Evolutionary conservation across 2,329 filamentous ascomycete species (phyloP), one percentile per base, ranked within the genome.

Genomic region (Xylariales sp.): DNA sequence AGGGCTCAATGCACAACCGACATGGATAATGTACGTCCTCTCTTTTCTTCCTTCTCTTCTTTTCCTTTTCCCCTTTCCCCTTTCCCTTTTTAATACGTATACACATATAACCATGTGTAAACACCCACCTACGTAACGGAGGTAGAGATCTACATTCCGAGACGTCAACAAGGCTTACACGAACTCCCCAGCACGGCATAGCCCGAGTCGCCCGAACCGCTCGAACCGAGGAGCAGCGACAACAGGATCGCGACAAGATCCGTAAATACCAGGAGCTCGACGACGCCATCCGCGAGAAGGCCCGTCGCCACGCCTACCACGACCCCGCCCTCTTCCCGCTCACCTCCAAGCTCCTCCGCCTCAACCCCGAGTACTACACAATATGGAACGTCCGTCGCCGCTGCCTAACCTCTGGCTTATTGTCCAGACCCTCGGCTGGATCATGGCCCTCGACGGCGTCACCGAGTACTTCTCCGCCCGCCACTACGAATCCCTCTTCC

Each of bases 341-440:
- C 62, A 92, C 91, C 41, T 90, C 91, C n/a, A 89, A 88, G 72
- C 86, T 96, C 52, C 85, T 95, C 62, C 86, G 86, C 54, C 86
- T 90, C 75, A 97, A 97, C 79, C 93, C 93, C 32, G 93, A 97
- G 80, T 94, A 94, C 83, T 96, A 96, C 82, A 95, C 93, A 64
- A 87, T 93, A 86, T 97, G 93, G 93, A 97, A 97, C 85, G 87
- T 91, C 82, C 91, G 96, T 77, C 91, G 96, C 75, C 87, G 87
- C 76, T 90, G 87, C 81, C 83, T 90, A 85, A 86, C 81, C 67
- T 86, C 83, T 83, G 81, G 83, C 75, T 85, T 83, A 80, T 87
- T 88, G 74, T 89, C 84, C 81, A 85, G 75, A 84, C 81, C 63
- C 18, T 75, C 73, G 74, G 68, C 54, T 78, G 75, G 74, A 65